Evolutionary conservation across 2,329 filamentous ascomycete species (phyloP).

Genomic region (Whalleya microplaca): DNA sequence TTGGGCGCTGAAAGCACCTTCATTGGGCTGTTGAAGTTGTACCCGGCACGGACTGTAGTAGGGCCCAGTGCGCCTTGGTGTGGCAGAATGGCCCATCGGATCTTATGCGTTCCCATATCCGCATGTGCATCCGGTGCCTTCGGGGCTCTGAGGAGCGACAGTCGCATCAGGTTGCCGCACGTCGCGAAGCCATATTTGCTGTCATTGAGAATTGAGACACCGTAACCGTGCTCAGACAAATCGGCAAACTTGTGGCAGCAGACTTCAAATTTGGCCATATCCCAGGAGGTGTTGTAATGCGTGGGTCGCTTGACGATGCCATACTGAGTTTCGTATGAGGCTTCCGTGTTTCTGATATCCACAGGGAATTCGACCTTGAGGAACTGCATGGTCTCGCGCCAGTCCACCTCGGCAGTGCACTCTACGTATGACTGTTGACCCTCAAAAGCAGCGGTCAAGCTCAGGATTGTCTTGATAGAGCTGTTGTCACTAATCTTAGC

Average conservation of each 20-base stretch:
- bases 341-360: constrained; percentile 86
- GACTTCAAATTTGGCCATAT: constrained; percentile 97
- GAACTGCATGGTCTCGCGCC: constrained; percentile 97
- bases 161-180: constrained; percentile 83
- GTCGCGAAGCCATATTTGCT: constrained; percentile 97
- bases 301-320: constrained; percentile 88
- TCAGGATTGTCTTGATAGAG: constrained; percentile 85
- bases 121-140: constrained; percentile 93
- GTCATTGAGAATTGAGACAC: constrained; percentile 92
- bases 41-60: constrained; percentile 79
- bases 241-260: constrained; percentile 96
- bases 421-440: constrained; percentile 73
- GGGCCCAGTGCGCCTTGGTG: constrained; percentile 74
- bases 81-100: constrained; percentile 89
- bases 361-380: constrained; percentile 98
- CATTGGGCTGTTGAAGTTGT: constrained; percentile 88
- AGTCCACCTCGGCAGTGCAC: constrained; percentile 86
- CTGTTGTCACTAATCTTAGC: constrained; percentile 87
- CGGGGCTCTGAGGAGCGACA: constrained; percentile 82
- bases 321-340: constrained; percentile 93
- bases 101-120: constrained; percentile 88
- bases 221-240: constrained; percentile 83
- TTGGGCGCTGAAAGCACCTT: constrained; percentile 51
- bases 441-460: constrained; percentile 69
- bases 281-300: constrained; percentile 97